These are phyloP conservation scores for Hysterium pulicare DNA, from an alignment of 2,329 filamentous ascomycete species.

Conservation along the genomic window DNA sequence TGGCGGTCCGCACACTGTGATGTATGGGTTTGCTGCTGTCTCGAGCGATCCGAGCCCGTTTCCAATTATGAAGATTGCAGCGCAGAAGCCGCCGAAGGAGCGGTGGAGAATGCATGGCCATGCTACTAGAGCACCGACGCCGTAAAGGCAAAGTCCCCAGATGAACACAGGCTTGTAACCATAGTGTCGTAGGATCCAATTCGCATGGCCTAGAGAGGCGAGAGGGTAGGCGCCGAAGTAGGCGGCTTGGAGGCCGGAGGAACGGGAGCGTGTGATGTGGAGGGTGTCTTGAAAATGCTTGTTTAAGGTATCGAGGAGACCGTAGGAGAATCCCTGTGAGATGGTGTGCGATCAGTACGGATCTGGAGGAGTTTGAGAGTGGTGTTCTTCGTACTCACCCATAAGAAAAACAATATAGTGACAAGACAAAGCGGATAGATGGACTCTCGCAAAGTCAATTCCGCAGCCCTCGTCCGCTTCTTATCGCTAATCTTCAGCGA, in stretches of 20 bases:
- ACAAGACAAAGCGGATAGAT: slow-evolving; percentile 65
- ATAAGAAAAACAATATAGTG: slow-evolving; percentile 63
- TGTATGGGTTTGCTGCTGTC: slow-evolving; percentile 47
- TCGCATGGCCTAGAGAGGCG: slow-evolving; percentile 46
- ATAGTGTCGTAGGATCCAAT: slow-evolving; percentile 49
- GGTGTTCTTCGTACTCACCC: slow-evolving; percentile 39
- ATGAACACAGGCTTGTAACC: slow-evolving; percentile 49
- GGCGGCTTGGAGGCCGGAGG: slow-evolving; percentile 47
- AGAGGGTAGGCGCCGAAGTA: slow-evolving; percentile 52
- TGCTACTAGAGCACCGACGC: slow-evolving; percentile 54
- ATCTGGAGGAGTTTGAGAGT: slow-evolving; percentile 18
- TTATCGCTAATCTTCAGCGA: slow-evolving; percentile 33
- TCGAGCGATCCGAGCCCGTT: slow-evolving; percentile 55
- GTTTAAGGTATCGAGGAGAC: slow-evolving; percentile 55
- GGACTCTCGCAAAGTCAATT: slow-evolving; percentile 65
- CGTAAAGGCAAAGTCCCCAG: slow-evolving; percentile 53
- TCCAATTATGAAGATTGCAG: slow-evolving; percentile 58
- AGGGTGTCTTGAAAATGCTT: slow-evolving; percentile 47
- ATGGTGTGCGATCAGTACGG: slow-evolving; percentile 38
- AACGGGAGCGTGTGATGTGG: slow-evolving; percentile 42
- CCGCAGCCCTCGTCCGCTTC: slow-evolving; percentile 52
- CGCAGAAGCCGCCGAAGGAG: slow-evolving; percentile 54
- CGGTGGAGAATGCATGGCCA: slow-evolving; percentile 58
- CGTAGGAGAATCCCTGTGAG: slow-evolving; percentile 51
- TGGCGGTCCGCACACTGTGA: slow-evolving; percentile 56